Percentiles rank a stretch among this genome's conserved stretches.
Conservation (phyloP, 208 protist species). For the Trypanosoma boissoni region DNA sequence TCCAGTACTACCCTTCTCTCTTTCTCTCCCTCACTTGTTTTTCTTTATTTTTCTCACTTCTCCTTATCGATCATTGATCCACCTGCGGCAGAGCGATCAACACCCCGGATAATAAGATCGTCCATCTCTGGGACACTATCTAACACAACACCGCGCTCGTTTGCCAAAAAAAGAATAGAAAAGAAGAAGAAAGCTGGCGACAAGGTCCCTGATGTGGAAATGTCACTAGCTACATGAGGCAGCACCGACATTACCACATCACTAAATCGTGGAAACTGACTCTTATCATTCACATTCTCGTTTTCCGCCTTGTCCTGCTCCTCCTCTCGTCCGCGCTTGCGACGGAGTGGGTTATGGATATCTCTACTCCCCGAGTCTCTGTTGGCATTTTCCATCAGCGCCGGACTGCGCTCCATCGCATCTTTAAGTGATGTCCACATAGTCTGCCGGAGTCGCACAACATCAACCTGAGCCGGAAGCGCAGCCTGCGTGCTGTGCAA, state of each 20-base stretch:
- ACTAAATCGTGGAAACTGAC: conserved; percentile 46
- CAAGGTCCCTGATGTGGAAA: conserved; percentile 75
- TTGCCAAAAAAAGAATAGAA: conserved; percentile 86
- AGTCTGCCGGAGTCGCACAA: conserved; percentile 63
- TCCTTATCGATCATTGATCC: not conserved
- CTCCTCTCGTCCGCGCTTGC: conserved; percentile 13
- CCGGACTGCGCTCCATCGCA: conserved; percentile 28
- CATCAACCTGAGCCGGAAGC: conserved; percentile 80
- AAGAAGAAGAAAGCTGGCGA: conserved; percentile 93
- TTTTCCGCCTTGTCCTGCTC: conserved; percentile 2
- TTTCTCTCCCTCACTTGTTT: not conserved
- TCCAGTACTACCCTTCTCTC: not conserved
- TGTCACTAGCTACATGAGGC: conserved; percentile 40
- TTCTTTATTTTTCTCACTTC: not conserved
- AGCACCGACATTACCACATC: conserved; percentile 65
- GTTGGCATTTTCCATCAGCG: not conserved
- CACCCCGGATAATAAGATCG: conserved; percentile 56
- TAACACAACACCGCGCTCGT: conserved; percentile 84
- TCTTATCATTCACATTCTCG: not conserved
- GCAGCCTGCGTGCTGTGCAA: conserved; percentile 64
- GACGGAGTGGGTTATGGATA: conserved; percentile 3
- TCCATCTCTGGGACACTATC: conserved; percentile 60
- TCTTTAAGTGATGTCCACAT: conserved; percentile 77
- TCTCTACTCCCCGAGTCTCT: too few species aligned
- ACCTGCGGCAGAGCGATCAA: conserved; percentile 17